Conservation (phyloP, 345 rosid genomes). For the Limnanthes douglasii region DNA sequence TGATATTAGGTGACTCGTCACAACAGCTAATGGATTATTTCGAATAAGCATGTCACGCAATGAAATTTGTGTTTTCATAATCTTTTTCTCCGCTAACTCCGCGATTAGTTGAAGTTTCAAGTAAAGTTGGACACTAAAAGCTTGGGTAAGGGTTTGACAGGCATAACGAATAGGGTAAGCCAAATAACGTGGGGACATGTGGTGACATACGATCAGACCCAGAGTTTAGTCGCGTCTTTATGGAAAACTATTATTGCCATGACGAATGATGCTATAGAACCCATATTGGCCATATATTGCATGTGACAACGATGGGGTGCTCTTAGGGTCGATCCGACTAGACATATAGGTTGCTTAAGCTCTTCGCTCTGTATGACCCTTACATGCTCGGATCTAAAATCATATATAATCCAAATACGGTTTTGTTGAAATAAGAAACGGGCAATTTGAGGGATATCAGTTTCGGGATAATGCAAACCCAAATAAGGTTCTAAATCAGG, state of each 20-base stretch:
- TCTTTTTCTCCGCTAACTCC: constrained; percentile 52
- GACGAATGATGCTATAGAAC: constrained; percentile 60
- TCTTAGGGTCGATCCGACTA: constrained; percentile 64
- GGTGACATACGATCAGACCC: constrained; percentile 90
- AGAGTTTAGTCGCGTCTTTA: constrained; percentile 44
- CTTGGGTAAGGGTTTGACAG: constrained; percentile 77
- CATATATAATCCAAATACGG: constrained; percentile 66
- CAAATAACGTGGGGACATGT: constrained; percentile 48
- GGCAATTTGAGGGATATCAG: constrained; percentile 79
- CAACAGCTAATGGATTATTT: constrained; percentile 50
- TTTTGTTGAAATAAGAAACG: constrained; percentile 80
- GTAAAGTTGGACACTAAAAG: constrained; percentile 60
- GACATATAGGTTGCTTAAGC: constrained; percentile 50
- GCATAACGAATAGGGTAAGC: constrained; percentile 74
- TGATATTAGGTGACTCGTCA: constrained; percentile 71
- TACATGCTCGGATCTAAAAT: constrained; percentile 46
- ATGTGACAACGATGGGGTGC: constrained; percentile 62
- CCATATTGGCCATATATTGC: constrained; percentile 82
- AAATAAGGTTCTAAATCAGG: constrained; percentile 80
- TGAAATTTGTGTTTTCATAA: constrained; percentile 49
- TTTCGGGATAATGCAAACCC: constrained; percentile 84
- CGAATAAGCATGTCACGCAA: constrained; percentile 81
- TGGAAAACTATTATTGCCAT: constrained; percentile 39
- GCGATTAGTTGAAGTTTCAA: constrained; percentile 64
- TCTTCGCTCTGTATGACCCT: constrained; percentile 51